Percentiles rank a stretch among this genome's conserved stretches.
phyloP scores from a whole-genome alignment of 2,329 filamentous ascomycete species.

The Allantophomopsis lycopodina region DNA sequence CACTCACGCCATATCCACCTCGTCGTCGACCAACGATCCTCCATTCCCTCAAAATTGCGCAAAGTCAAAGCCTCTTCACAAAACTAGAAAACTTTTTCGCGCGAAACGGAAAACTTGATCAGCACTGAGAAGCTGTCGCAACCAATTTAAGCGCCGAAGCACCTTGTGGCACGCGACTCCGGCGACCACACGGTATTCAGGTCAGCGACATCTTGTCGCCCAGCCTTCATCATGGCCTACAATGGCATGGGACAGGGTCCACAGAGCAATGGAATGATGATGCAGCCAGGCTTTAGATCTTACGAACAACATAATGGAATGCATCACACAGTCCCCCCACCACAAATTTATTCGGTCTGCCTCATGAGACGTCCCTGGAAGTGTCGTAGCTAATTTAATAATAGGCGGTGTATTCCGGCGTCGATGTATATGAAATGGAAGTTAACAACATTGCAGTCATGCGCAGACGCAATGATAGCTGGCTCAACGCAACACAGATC shows the following conservation, averaged over 20 bases:
- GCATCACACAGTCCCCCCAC: slow-evolving; percentile 17
- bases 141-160: neutral
- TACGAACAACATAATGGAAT: slow-evolving; percentile 13
- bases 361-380: neutral
- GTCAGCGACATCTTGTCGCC: neutral
- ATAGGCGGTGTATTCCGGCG: slow-evolving; percentile 82
- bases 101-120: neutral
- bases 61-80: no score
- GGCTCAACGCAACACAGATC: slow-evolving; percentile 97
- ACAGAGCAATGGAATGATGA: slow-evolving; percentile 17
- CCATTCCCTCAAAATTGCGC: neutral
- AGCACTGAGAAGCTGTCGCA: neutral
- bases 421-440: slow-evolving; percentile 98
- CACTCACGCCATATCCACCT: neutral
- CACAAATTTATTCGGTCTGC: slow-evolving; percentile 49
- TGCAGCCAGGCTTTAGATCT: slow-evolving; percentile 15
- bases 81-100: neutral
- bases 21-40: neutral
- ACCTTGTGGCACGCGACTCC: slow-evolving; percentile 1
- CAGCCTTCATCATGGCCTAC: slow-evolving; percentile 15
- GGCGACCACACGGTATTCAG: neutral
- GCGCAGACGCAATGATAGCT: slow-evolving; percentile 87
- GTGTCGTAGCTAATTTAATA: neutral
- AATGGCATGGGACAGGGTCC: slow-evolving; percentile 17
- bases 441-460: slow-evolving; percentile 88